Conservation (phyloP, 2,329 filamentous ascomycete genomes). For the Fonsecaea pedrosoi region DNA sequence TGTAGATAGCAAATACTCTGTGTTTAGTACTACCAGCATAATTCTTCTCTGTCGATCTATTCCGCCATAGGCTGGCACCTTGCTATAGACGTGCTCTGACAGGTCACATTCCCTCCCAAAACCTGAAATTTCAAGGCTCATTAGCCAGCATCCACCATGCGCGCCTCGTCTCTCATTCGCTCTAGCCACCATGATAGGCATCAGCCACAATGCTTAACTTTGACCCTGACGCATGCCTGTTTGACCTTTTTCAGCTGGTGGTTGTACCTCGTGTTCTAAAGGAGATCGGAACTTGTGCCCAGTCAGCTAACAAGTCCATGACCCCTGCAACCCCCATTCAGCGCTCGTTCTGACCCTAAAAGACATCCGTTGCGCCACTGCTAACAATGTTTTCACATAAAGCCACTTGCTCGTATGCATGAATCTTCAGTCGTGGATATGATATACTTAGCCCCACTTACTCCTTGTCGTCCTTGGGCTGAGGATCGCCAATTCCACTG, state of each 20-base stretch:
- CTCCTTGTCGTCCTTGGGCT: conserved; percentile 94
- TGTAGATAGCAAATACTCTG: background rate
- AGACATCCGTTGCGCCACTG: background rate
- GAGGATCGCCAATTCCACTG: conserved; percentile 94
- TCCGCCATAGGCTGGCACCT: background rate
- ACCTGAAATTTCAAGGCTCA: conserved; percentile 9
- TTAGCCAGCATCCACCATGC: background rate
- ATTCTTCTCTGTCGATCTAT: background rate
- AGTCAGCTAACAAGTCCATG: background rate
- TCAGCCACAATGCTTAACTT: conserved; percentile 21
- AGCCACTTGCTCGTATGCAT: background rate
- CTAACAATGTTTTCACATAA: conserved; percentile 6
- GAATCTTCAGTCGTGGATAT: conserved; percentile 2
- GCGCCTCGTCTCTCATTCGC: conserved; percentile 16
- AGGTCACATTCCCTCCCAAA: conserved; percentile 10
- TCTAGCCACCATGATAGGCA: conserved; percentile 18
- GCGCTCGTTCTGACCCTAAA: background rate
- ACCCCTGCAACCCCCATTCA: background rate
- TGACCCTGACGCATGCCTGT: background rate
- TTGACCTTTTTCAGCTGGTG: background rate
- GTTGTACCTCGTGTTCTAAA: background rate
- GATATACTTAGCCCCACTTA: conserved; percentile 39
- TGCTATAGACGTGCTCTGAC: background rate
- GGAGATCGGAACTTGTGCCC: background rate
- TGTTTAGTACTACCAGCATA: background rate